Conservation (phyloP, 257 asterid genomes). For the Gardenia jasminoides region DNA sequence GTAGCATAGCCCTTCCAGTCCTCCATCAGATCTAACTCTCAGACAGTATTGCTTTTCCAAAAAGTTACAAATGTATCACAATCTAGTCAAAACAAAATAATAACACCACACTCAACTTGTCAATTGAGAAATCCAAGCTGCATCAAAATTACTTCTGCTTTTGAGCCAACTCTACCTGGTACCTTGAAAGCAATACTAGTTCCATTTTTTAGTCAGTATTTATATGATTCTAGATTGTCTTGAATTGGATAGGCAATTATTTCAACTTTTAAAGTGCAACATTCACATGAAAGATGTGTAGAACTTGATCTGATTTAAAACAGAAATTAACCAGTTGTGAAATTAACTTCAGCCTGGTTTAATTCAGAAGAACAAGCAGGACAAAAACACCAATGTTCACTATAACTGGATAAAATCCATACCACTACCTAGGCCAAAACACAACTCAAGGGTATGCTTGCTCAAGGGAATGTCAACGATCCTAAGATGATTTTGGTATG, state of each 20-base stretch:
- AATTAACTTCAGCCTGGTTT: not conserved
- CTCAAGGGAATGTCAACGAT: not conserved
- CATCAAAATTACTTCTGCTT: not conserved
- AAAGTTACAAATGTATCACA: not conserved
- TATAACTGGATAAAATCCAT: not conserved
- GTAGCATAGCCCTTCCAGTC: not conserved
- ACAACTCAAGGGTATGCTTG: not conserved
- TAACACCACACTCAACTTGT: not conserved
- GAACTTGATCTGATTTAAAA: too few relatives aligned
- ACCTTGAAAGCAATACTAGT: not conserved
- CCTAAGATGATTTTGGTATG: not conserved
- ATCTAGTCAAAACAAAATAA: not conserved
- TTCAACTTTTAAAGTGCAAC: too few relatives aligned
- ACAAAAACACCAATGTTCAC: too few relatives aligned
- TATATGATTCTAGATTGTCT: not conserved
- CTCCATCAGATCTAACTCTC: not conserved
- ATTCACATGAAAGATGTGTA: too few relatives aligned
- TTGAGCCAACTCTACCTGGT: not conserved
- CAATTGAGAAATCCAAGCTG: not conserved
- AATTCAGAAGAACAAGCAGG: too few relatives aligned
- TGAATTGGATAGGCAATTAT: not conserved
- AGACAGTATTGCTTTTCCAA: not conserved
- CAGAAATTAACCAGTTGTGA: too few relatives aligned
- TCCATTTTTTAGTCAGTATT: not conserved
- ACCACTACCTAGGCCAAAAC: not conserved